Conservation (phyloP, 768 basidiomycete species). For the Pleurotus salmoneostramineus region DNA sequence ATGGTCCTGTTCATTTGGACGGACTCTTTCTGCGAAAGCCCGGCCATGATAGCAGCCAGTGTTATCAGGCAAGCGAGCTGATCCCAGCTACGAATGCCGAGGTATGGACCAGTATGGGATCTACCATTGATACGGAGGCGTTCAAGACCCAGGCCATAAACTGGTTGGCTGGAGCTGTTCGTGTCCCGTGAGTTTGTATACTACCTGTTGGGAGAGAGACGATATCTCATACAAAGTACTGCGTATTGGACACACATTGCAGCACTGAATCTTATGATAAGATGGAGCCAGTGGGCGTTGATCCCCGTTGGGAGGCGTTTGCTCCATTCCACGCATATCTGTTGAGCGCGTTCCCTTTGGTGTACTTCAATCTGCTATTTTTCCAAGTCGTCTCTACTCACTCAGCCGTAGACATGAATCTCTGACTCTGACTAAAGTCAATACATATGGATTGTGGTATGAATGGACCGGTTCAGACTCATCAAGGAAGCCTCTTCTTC, state of each 20-base stretch:
- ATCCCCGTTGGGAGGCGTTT: conserved; percentile 55
- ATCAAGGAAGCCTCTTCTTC: conserved; percentile 63
- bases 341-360: conserved; percentile 48
- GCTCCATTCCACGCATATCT: conserved; percentile 54
- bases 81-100: conserved; percentile 35
- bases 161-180: conserved; percentile 48
- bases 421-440: conserved; percentile 63
- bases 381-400: background rate
- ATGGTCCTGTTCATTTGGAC: background rate
- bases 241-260: background rate
- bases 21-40: background rate
- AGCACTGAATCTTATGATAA: conserved; percentile 54
- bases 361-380: conserved; percentile 37
- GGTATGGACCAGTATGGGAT: conserved; percentile 29
- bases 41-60: conserved; percentile 9
- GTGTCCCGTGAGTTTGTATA: conserved; percentile 30
- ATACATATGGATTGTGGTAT: conserved; percentile 73
- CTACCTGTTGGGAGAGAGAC: background rate
- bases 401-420: conserved; percentile 42
- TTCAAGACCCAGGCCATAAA: conserved; percentile 39
- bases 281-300: conserved; percentile 42
- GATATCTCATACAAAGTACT: background rate
- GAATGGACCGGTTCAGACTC: conserved; percentile 65
- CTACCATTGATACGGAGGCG: conserved; percentile 24
- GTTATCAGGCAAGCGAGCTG: conserved; percentile 33